A percentile compares a stretch with the other conserved stretches of the same genome.
Conservation (phyloP, 163 green algal species). For the Scenedesmus sp. region DNA sequence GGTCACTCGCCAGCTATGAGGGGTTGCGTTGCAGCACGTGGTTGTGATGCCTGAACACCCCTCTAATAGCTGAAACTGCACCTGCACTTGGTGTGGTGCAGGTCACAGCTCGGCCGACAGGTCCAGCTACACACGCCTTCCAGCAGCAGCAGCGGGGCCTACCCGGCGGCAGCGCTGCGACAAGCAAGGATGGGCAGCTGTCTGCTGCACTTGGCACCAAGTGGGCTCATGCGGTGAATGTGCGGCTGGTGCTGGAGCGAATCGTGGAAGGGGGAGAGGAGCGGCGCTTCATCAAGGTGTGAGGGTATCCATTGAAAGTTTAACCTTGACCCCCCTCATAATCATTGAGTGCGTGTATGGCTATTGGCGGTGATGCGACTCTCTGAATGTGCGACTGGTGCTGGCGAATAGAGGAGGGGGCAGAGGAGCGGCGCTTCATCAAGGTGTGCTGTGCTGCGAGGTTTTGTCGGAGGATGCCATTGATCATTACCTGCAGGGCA, state of each 20-base stretch:
- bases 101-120: slow-evolving; percentile 30
- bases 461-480: too few relatives aligned
- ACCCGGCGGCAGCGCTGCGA: neutral
- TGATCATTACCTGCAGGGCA: too few relatives aligned
- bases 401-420: too few relatives aligned
- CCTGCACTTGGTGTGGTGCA: neutral
- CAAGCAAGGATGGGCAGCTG: slow-evolving; percentile 23
- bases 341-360: too few relatives aligned
- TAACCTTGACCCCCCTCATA: too few relatives aligned
- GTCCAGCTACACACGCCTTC: slow-evolving; percentile 1
- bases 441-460: too few relatives aligned
- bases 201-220: slow-evolving; percentile 80
- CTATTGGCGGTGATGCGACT: too few relatives aligned
- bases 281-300: slow-evolving; percentile 39
- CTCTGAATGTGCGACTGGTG: too few relatives aligned
- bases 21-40: too few relatives aligned
- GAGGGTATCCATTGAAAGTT: neutral
- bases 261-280: neutral
- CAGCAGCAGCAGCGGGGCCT: neutral
- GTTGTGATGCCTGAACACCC: neutral
- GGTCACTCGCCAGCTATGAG: too few relatives aligned
- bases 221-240: slow-evolving; percentile 88
- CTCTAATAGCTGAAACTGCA: neutral
- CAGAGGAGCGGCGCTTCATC: too few relatives aligned
- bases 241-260: slow-evolving; percentile 76